Conservation (phyloP, 768 basidiomycete species). For the Infundibulicybe gibba region DNA sequence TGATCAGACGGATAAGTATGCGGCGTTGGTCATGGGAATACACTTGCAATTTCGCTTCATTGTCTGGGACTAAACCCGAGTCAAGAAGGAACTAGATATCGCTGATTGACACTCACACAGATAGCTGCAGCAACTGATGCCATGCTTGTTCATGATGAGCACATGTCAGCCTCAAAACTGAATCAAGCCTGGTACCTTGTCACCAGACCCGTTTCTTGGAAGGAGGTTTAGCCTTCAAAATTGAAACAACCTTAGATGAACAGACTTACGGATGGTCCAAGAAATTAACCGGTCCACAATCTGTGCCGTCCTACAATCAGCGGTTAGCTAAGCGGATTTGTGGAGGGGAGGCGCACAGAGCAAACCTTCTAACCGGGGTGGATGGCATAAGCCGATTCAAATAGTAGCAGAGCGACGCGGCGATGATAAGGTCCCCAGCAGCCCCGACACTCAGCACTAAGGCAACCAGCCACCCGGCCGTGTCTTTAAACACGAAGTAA, state of each 20-base stretch:
- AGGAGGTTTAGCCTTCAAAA: neutral
- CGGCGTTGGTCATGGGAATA: neutral
- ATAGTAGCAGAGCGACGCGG: constrained; percentile 17
- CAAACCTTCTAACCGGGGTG: constrained; percentile 4
- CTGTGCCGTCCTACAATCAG: constrained; percentile 14
- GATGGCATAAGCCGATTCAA: constrained; percentile 5
- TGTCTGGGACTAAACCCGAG: constrained; percentile 14
- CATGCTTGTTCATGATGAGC: constrained; percentile 6
- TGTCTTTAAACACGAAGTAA: constrained; percentile 12
- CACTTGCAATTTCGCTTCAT: constrained; percentile 13
- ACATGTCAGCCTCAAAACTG: neutral
- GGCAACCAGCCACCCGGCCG: constrained; percentile 21
- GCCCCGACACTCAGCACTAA: constrained; percentile 14
- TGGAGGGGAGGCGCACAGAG: too few species aligned
- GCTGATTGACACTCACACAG: constrained; percentile 12
- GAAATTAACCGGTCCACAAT: constrained; percentile 16
- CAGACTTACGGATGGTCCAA: constrained; percentile 19
- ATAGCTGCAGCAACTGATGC: constrained; percentile 17
- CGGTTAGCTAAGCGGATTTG: too few species aligned
- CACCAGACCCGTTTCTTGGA: constrained; percentile 17
- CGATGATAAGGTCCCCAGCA: constrained; percentile 17
- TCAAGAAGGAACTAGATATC: neutral
- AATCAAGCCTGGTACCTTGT: constrained; percentile 11
- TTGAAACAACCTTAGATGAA: neutral
- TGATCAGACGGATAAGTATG: neutral